Percentiles rank a stretch among this genome's conserved stretches.
phyloP scores from a whole-genome alignment of 306 rosid species.

The Sicyos edulis region DNA sequence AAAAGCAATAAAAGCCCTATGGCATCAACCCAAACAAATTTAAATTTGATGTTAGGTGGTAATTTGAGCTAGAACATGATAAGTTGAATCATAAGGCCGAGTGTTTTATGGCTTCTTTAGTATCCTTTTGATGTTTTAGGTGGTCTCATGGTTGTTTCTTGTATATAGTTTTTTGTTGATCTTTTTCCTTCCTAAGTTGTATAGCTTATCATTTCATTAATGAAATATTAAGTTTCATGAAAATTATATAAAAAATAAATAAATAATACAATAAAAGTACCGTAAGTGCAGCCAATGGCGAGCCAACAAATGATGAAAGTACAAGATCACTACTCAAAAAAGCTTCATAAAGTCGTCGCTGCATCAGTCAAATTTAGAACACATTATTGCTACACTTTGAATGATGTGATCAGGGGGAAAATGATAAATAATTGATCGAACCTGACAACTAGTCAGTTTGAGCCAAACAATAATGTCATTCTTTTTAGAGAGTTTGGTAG shows the following conservation, averaged over 20 bases:
- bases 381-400: not conserved
- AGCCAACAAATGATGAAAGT: conserved; percentile 90
- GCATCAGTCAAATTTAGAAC: conserved; percentile 23
- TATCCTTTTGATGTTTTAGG: not conserved
- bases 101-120: not conserved
- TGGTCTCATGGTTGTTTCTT: not conserved
- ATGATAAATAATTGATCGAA: conserved; percentile 26
- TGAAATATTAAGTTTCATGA: not conserved
- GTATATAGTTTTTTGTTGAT: not conserved
- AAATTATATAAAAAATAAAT: not conserved
- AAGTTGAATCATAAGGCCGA: conserved; percentile 45
- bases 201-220: not conserved
- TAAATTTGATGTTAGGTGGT: not conserved
- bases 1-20: conserved; percentile 3
- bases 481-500: conserved; percentile 67
- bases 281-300: conserved; percentile 84
- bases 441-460: conserved; percentile 70
- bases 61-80: conserved; percentile 17
- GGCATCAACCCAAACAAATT: not conserved
- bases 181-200: not conserved
- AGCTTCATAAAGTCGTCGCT: conserved; percentile 81
- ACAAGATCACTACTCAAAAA: conserved; percentile 75
- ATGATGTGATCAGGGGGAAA: conserved; percentile 1
- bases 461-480: conserved; percentile 86
- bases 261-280: conserved; percentile 24